Conservation (phyloP, 2,329 filamentous ascomycete genomes). For the Hymenoscyphus albidus region DNA sequence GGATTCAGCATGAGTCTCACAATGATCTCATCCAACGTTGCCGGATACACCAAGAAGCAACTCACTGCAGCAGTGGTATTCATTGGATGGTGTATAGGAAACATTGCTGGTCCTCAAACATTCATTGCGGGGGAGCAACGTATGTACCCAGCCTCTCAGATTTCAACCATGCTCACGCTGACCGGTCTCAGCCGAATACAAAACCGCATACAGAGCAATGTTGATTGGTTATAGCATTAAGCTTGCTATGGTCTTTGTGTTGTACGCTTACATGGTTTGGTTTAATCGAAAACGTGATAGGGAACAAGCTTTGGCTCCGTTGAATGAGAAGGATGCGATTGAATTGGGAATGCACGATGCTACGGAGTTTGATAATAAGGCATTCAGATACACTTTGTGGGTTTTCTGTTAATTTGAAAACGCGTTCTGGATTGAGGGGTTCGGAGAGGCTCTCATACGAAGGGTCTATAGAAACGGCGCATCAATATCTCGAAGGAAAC, state of each 20-base stretch:
- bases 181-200: constrained; percentile 28
- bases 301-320: constrained; percentile 32
- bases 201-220: constrained; percentile 18
- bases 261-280: constrained; percentile 49
- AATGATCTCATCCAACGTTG: constrained; percentile 48
- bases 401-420: no score
- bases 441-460: no score
- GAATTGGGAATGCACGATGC: constrained; percentile 51
- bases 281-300: constrained; percentile 52
- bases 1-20: constrained; percentile 49
- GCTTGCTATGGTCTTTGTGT: constrained; percentile 39
- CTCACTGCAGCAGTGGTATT: constrained; percentile 46
- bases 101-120: constrained; percentile 42
- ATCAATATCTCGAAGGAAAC: no score
- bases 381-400: constrained; percentile 47
- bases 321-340: constrained; percentile 44
- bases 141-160: constrained; percentile 2
- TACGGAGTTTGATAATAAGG: constrained; percentile 51
- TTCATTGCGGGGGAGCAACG: constrained; percentile 20
- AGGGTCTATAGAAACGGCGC: no score
- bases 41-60: constrained; percentile 51
- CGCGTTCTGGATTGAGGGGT: no score
- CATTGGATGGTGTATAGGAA: constrained; percentile 48
- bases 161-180: background rate
- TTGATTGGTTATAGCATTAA: constrained; percentile 44